Base-by-base conservation (phyloP, 2,329 filamentous ascomycete genomes). In the Verruconis gallopava region DNA sequence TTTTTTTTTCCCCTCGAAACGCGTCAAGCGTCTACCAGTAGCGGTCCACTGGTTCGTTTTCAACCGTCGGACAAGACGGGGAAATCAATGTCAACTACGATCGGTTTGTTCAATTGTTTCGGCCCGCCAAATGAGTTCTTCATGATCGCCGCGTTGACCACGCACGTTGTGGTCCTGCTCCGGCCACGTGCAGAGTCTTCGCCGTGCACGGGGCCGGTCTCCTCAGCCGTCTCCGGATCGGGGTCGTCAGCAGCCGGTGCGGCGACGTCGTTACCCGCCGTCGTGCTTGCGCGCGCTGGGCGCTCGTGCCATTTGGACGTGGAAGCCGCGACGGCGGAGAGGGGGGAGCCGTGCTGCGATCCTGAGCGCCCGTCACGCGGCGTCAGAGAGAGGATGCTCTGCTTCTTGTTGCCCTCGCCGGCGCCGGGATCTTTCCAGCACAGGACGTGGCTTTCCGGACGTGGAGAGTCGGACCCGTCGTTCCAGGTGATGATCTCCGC, bases 21-120 rank as follows among this genome's bases (percentile, higher is more conserved):
- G n/a, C n/a, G n/a, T n/a, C n/a, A n/a, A n/a, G n/a, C n/a, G n/a
- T n/a, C n/a, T n/a, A n/a, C n/a, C n/a, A n/a, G n/a, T n/a, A n/a
- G n/a, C n/a, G n/a, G n/a, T n/a, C n/a, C n/a, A n/a, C n/a, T n/a
- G n/a, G n/a, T 30, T 30, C 25, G 25, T n/a, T 30, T 30, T 38
- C 45, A 42, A n/a, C 46, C 44, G 42, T 51, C 52, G 38, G 59
- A 55, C 65, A 69, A 73, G 15, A 78, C 64, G 0, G 79, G 79
- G 46, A 91, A 63, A 49, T 86, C 76, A 21, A 93, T 54, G 55
- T 93, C 84, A 11, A 93, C 77, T n/a, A 93, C 79, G 49, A 93
- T 80, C 15, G 85, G 79, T 55, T 86, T 83, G 59, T 88, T 77
- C 60, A 82, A 77, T 47, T 61, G 68, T 56, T 78, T 82, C 13